Evolutionary conservation across 1,139 yeast species (phyloP).

Genomic region (Nadsonia commutata): DNA sequence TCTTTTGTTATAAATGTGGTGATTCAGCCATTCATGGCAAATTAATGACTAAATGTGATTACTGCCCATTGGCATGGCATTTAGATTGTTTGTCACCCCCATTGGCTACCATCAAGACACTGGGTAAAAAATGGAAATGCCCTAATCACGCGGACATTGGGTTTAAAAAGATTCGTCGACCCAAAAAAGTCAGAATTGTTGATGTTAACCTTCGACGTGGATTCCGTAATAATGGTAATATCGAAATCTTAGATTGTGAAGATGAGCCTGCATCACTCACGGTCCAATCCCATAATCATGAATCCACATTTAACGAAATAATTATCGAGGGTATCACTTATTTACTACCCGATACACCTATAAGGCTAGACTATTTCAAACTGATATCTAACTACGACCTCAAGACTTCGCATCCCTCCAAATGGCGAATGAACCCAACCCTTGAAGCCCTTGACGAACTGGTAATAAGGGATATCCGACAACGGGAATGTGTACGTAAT

Average conservation of each 20-base stretch:
- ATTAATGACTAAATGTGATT: conserved; percentile 63
- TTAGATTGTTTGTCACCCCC: conserved; percentile 78
- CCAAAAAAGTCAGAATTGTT: conserved; percentile 38
- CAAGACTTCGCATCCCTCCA: not conserved
- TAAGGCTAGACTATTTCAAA: conserved; percentile 60
- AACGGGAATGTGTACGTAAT: conserved; percentile 24
- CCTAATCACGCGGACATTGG: conserved; percentile 70
- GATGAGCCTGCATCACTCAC: conserved; percentile 12
- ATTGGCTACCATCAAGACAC: conserved; percentile 53
- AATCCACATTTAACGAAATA: conserved; percentile 4
- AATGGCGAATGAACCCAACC: not conserved
- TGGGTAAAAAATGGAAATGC: conserved; percentile 84
- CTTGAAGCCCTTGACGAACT: conserved; percentile 22
- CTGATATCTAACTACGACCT: not conserved
- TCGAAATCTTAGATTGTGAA: conserved; percentile 38
- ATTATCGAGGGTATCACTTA: conserved; percentile 39
- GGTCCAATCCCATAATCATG: conserved; percentile 1
- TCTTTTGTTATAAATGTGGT: conserved; percentile 65
- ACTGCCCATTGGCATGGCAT: conserved; percentile 83
- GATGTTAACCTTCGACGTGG: conserved; percentile 48
- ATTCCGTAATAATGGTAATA: conserved; percentile 49
- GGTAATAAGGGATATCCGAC: conserved; percentile 18
- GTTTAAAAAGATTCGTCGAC: conserved; percentile 30
- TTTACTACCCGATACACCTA: conserved; percentile 56
- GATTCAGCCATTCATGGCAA: conserved; percentile 44